phyloP scores from a whole-genome alignment of 345 rosid genomes.

The Syzygium grande region DNA sequence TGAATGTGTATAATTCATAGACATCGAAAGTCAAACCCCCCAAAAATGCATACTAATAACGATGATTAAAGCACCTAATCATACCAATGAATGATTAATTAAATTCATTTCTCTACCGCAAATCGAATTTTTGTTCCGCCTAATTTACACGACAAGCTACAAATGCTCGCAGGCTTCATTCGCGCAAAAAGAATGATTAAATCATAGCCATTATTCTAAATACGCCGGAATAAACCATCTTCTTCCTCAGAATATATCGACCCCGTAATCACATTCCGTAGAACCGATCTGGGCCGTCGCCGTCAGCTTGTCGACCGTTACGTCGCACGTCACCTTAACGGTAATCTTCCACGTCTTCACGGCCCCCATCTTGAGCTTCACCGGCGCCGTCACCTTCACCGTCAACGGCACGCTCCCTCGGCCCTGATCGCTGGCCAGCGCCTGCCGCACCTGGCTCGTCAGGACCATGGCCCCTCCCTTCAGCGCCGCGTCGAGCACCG shows the following conservation, averaged over 20 bases:
- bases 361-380: conserved; percentile 55
- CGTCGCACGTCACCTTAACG: conserved; percentile 54
- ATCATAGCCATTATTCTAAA: neutral
- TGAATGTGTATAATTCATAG: neutral
- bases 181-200: neutral
- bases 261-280: conserved; percentile 50
- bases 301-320: conserved; percentile 70
- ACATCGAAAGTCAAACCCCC: neutral
- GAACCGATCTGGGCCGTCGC: conserved; percentile 39
- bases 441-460: conserved; percentile 12
- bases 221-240: neutral
- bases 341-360: conserved; percentile 64
- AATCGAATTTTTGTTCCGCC: neutral
- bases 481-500: conserved; percentile 34
- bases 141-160: neutral
- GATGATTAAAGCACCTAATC: neutral
- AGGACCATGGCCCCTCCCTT: conserved; percentile 42
- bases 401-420: conserved; percentile 47
- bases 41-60: neutral
- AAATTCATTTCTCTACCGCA: neutral
- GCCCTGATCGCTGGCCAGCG: conserved; percentile 14
- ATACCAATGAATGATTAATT: neutral
- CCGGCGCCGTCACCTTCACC: conserved; percentile 52
- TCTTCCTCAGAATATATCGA: conserved; percentile 39
- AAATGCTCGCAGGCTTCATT: neutral